A percentile compares a stretch with the other conserved stretches of the same genome.
Conservation (phyloP, 164 flowering plant genomes). For the Liquidambar formosana region DNA sequence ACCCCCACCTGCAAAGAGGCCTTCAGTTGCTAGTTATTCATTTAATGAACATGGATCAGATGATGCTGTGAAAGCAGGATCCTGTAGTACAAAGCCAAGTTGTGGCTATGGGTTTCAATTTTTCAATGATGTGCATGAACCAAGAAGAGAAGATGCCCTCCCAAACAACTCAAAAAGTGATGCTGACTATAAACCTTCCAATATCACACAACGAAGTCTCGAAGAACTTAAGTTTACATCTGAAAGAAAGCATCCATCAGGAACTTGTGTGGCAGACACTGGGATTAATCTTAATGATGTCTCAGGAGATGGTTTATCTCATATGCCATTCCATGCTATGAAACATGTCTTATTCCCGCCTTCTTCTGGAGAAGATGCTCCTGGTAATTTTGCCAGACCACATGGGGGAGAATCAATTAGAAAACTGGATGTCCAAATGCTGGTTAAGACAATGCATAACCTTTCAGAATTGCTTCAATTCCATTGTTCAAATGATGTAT, state of each 20-base stretch:
- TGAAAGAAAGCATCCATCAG: slow-evolving; percentile 3
- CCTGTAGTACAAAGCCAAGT: slow-evolving; percentile 9
- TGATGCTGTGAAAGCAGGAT: slow-evolving; percentile 20
- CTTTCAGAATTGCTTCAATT: slow-evolving; percentile 57
- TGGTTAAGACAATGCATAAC: slow-evolving; percentile 44
- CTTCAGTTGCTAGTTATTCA: slow-evolving; percentile 12
- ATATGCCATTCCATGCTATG: slow-evolving; percentile 13
- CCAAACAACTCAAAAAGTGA: slow-evolving; percentile 3
- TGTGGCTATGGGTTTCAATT: slow-evolving; percentile 14
- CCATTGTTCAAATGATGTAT: slow-evolving; percentile 28
- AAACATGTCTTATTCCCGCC: slow-evolving; percentile 14
- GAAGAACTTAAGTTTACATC: slow-evolving; percentile 16
- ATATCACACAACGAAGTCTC: slow-evolving; percentile 2
- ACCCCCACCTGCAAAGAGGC: slow-evolving; percentile 11
- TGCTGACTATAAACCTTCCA: slow-evolving; percentile 11
- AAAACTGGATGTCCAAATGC: slow-evolving; percentile 28
- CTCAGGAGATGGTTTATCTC: slow-evolving; percentile 18
- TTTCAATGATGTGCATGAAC: slow-evolving; percentile 15
- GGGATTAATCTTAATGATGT: slow-evolving; percentile 11
- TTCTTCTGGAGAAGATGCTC: slow-evolving; percentile 18
- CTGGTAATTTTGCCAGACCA: slow-evolving; percentile 15
- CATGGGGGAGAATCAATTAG: slow-evolving; percentile 17
- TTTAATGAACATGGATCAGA: slow-evolving; percentile 6
- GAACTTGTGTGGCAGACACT: slow-evolving; percentile 10
- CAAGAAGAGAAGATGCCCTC: slow-evolving; percentile 11